Evolutionary conservation across 1,284 basidiomycete species (phyloP).

Genomic region (Rhizoctonia solani): DNA sequence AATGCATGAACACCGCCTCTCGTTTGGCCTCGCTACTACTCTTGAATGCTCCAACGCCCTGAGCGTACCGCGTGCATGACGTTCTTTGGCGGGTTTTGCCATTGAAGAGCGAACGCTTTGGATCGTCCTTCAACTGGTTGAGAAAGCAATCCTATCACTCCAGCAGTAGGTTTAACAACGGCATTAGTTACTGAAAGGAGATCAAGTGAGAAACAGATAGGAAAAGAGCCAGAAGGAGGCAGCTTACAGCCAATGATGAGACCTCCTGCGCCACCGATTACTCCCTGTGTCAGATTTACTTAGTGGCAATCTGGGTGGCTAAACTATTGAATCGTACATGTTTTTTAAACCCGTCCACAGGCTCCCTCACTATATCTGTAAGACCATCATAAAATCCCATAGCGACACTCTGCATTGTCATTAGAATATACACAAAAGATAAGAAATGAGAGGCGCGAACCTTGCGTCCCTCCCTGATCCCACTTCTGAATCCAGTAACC

Average conservation of each 20-base stretch:
- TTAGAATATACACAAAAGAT: not conserved
- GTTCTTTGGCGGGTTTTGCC: constrained; percentile 45
- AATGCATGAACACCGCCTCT: constrained; percentile 49
- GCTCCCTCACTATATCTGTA: constrained; percentile 56
- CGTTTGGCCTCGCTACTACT: constrained; percentile 46
- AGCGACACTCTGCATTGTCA: constrained; percentile 43
- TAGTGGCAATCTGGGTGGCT: too few species aligned
- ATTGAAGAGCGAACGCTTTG: constrained; percentile 47
- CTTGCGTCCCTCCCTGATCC: constrained; percentile 55
- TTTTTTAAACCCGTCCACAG: constrained; percentile 48
- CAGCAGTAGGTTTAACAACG: constrained; percentile 38
- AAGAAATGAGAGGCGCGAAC: constrained; percentile 40
- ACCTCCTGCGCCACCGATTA: constrained; percentile 55
- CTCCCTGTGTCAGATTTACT: constrained; percentile 40
- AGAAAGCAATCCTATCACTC: constrained; percentile 51
- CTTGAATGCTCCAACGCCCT: constrained; percentile 49
- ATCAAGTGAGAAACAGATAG: not conserved
- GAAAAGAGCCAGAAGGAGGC: not conserved
- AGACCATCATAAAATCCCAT: constrained; percentile 56
- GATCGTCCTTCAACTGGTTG: constrained; percentile 53
- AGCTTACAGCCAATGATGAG: constrained; percentile 53
- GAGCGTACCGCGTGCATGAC: constrained; percentile 48
- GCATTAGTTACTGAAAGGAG: constrained; percentile 7
- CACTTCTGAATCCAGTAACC: constrained; percentile 52
- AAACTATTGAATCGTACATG: too few species aligned